Conservation (phyloP, 208 protist species). For the Leishmania braziliensis region DNA sequence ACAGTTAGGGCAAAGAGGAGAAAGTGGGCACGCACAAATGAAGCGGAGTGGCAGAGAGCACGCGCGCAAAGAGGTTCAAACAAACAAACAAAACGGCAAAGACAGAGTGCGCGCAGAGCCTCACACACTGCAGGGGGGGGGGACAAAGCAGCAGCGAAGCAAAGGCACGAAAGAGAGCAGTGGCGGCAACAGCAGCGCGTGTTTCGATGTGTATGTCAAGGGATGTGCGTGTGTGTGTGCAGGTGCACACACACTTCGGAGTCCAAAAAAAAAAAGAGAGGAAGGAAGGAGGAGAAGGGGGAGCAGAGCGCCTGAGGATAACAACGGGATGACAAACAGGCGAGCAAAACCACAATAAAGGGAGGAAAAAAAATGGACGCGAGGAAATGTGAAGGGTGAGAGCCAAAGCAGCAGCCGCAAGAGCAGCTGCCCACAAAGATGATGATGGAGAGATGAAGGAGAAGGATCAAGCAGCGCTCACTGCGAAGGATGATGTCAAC, state of each 20-base stretch:
- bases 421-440: background rate
- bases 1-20: background rate
- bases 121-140: background rate
- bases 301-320: background rate
- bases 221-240: background rate
- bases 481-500: background rate
- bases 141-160: background rate
- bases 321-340: background rate
- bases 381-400: background rate
- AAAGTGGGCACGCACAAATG: background rate
- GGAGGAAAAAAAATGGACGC: conserved; percentile 11
- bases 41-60: background rate
- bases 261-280: background rate
- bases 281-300: background rate
- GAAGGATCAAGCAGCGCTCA: background rate
- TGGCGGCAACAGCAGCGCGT: background rate
- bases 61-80: conserved; percentile 5
- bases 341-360: background rate
- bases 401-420: background rate
- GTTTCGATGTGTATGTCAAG: background rate
- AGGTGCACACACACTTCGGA: background rate
- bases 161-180: too few relatives aligned
- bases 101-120: background rate
- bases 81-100: background rate
- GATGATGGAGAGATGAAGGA: background rate